Evolutionary conservation across 2,329 filamentous ascomycete species (phyloP).

Genomic region (Aureobasidium sp.): DNA sequence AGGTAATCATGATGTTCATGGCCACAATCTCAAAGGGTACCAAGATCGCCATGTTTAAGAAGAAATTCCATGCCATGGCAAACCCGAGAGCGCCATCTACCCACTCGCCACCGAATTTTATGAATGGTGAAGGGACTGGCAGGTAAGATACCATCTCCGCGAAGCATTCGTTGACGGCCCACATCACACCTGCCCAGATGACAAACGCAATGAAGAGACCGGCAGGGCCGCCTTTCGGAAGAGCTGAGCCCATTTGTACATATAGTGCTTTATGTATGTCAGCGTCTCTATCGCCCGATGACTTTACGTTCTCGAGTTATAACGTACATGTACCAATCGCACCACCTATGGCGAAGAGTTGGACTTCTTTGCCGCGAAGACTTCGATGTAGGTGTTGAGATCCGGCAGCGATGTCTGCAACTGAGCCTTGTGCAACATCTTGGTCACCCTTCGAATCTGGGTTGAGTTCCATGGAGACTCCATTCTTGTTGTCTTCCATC

Average conservation of each 20-base stretch:
- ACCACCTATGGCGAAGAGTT: slow-evolving; percentile 19
- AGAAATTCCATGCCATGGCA: slow-evolving; percentile 37
- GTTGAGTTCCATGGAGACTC: not conserved
- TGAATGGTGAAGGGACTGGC: slow-evolving; percentile 7
- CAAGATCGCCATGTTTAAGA: slow-evolving; percentile 40
- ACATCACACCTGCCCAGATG: slow-evolving; percentile 24
- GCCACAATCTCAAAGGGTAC: slow-evolving; percentile 35
- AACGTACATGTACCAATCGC: slow-evolving; percentile 18
- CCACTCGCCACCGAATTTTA: slow-evolving; percentile 42
- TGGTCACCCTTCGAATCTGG: not conserved
- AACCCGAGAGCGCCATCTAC: slow-evolving; percentile 50
- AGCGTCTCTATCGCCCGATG: not conserved
- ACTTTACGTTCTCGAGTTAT: not conserved
- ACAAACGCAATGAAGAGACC: slow-evolving; percentile 29
- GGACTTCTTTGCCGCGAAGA: slow-evolving; percentile 16
- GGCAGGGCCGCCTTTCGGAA: slow-evolving; percentile 35
- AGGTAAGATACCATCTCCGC: slow-evolving; percentile 8
- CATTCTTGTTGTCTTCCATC: slow-evolving; percentile 4
- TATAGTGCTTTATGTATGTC: not conserved
- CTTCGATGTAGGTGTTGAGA: slow-evolving; percentile 4
- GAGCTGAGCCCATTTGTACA: slow-evolving; percentile 17
- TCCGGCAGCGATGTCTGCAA: not conserved
- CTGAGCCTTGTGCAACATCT: not conserved
- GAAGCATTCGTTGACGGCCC: slow-evolving; percentile 17
- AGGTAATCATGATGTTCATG: slow-evolving; percentile 12